A percentile compares a stretch with the other conserved stretches of the same genome.
Conservation (phyloP, 2,329 filamentous ascomycete species). For the Drechslerella dactyloides region DNA sequence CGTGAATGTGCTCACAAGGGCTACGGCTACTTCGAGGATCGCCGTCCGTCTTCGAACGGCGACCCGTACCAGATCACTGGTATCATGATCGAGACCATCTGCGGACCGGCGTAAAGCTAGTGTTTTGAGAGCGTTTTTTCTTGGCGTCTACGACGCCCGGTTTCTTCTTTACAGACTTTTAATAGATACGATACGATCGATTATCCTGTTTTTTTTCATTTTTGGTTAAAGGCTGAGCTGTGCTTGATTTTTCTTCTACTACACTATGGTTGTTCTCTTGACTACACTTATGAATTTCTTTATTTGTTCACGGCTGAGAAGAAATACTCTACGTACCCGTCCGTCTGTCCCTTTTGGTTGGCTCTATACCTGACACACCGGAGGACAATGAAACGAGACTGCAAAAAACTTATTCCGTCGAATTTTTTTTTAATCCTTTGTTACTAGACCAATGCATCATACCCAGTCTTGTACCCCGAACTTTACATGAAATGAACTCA, state of each 20-base stretch:
- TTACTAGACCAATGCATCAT: constrained; percentile 30
- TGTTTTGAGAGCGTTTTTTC: background rate
- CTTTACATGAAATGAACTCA: too few relatives aligned
- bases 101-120: constrained; percentile 31
- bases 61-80: constrained; percentile 83
- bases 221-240: background rate
- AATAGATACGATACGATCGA: constrained; percentile 43
- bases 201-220: constrained; percentile 17
- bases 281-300: background rate
- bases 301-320: constrained; percentile 28
- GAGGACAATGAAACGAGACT: constrained; percentile 9
- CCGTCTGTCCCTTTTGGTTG: too few relatives aligned
- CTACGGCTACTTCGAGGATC: constrained; percentile 92
- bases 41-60: constrained; percentile 81
- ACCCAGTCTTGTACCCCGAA: constrained; percentile 21
- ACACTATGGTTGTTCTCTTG: background rate
- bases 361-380: too few relatives aligned
- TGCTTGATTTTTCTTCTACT: too few relatives aligned
- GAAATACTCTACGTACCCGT: constrained; percentile 14
- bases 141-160: background rate
- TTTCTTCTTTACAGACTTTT: constrained; percentile 48
- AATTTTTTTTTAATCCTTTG: constrained; percentile 11
- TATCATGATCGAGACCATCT: constrained; percentile 71
- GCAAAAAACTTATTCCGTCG: background rate
- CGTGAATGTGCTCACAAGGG: constrained; percentile 82